phyloP scores from a whole-genome alignment of 2,329 filamentous ascomycete genomes.

The Phoma sp. region DNA sequence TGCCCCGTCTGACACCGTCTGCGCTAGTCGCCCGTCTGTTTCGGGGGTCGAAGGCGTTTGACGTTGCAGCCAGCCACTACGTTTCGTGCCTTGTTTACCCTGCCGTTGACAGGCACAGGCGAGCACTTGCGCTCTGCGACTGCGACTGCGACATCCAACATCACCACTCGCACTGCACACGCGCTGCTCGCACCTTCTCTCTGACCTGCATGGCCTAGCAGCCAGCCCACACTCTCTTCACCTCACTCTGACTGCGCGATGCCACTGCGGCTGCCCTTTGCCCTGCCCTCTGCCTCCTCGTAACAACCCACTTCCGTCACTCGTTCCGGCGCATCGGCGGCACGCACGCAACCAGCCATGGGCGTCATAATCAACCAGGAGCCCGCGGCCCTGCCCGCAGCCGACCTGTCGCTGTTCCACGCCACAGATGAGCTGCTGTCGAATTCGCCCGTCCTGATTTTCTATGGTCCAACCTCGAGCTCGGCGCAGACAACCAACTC shows the following conservation, averaged over 20 bases:
- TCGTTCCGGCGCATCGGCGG: conserved; percentile 35
- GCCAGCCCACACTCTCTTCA: conserved; percentile 11
- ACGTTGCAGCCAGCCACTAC: conserved; percentile 18
- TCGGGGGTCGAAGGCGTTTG: conserved; percentile 18
- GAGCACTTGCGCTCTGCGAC: conserved; percentile 3
- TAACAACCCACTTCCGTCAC: conserved; percentile 29
- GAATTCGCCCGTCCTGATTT: conserved; percentile 82
- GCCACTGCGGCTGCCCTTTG: conserved; percentile 23
- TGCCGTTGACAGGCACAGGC: conserved; percentile 8
- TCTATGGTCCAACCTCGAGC: conserved; percentile 89
- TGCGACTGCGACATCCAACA: conserved; percentile 2
- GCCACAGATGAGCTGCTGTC: conserved; percentile 83
- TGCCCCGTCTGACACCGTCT: conserved; percentile 30
- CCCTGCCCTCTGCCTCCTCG: conserved; percentile 9
- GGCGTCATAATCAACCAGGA: conserved; percentile 76
- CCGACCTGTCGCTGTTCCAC: conserved; percentile 86
- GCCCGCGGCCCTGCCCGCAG: conserved; percentile 75
- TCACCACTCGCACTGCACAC: conserved; percentile 10
- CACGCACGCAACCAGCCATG: conserved; percentile 62
- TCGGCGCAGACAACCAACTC: conserved; percentile 89
- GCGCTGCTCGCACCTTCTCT: conserved; percentile 10
- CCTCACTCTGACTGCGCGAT: conserved; percentile 25
- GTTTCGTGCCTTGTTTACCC: conserved; percentile 30
- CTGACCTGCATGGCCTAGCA: conserved; percentile 8
- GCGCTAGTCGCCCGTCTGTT: conserved; percentile 30